Base-by-base conservation (phyloP, 345 rosid genomes). In the Aegle marmelos region DNA sequence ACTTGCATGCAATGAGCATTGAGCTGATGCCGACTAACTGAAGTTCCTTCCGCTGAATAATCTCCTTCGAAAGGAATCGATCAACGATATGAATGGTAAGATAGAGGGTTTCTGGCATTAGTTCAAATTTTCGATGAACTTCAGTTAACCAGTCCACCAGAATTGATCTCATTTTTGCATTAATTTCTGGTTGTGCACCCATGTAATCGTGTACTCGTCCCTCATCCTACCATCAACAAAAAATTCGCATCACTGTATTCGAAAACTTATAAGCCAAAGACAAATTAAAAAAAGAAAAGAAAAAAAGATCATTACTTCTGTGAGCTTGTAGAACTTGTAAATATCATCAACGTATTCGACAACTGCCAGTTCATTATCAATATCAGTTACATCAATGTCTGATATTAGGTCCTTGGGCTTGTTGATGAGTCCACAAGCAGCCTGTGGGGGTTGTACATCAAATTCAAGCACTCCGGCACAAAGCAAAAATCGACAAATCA, bases 301-400 rank as follows among this genome's bases (percentile, higher is more conserved):
- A 30, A 2, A 13, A 31, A 36, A 11, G 27, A 76, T 37, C 48
- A 45, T 65, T 84, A 92, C 94, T 79, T 96, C 93, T 0, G 90
- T 78, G 28, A 82, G 87, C 78, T 89, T 93, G 83, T 96, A 93
- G 83, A 72, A 96, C 62, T 88, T 77, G 87, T 96, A 96, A 82
- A 96, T 89, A 77, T 93, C 99, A 70, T 93, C 97, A 41, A 92
- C 93, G 80, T 93, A 96, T 77, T 96, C 99, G n/a, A 90, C 86
- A 39, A 85, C 92, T 11, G 97, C 95, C 82, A 93, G 58, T 69
- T 93, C 94, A 73, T 92, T 88, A 21, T 83, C 78, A 21, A 53
- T 83, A 72, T 95, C 99, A 73, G 81, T 87, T 13, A 77, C 90
- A 85, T 96, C 99, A 24, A 96, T 93, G 81, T 91, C 86, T 9